phyloP scores from a whole-genome alignment of 2,329 filamentous ascomycete genomes.

The Aspergillus fumigatus region DNA sequence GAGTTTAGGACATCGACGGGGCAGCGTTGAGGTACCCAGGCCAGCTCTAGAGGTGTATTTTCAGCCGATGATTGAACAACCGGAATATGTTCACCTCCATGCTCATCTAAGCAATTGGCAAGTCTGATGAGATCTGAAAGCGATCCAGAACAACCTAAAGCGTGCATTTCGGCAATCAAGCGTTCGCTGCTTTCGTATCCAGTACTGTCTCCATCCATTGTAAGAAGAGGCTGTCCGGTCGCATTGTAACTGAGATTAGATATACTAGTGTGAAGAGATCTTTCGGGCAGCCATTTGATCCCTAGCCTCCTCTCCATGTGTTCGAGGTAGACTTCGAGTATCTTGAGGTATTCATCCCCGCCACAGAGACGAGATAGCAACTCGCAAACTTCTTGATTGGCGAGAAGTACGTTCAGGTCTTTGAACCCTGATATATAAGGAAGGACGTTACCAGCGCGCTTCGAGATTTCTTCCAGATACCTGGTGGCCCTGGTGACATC shows the following conservation, averaged over 20 bases:
- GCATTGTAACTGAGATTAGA: slow-evolving; percentile 12
- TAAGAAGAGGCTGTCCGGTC: slow-evolving; percentile 19
- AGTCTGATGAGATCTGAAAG: slow-evolving; percentile 21
- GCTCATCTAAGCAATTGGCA: slow-evolving; percentile 30
- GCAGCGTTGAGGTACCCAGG: slow-evolving; percentile 32
- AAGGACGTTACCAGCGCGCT: slow-evolving; percentile 15
- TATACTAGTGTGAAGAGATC: slow-evolving; percentile 15
- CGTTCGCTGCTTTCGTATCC: slow-evolving; percentile 22
- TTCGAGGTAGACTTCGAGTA: slow-evolving; percentile 24
- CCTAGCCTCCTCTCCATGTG: slow-evolving; percentile 30
- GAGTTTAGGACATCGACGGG: slow-evolving; percentile 27
- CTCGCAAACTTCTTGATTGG: slow-evolving; percentile 16
- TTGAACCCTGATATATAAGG: slow-evolving; percentile 21
- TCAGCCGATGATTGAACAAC: slow-evolving; percentile 9
- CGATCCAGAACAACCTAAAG: slow-evolving; percentile 30
- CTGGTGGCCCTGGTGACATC: slow-evolving; percentile 19
- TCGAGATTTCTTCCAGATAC: slow-evolving; percentile 23
- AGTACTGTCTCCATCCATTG: slow-evolving; percentile 21
- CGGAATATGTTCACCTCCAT: slow-evolving; percentile 27
- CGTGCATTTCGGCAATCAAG: slow-evolving; percentile 23
- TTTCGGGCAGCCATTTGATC: slow-evolving; percentile 22
- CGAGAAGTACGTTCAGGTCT: slow-evolving; percentile 17
- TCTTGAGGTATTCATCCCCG: slow-evolving; percentile 14
- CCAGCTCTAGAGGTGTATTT: slow-evolving; percentile 16
- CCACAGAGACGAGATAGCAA: slow-evolving; percentile 20